Conservation (phyloP, 2,329 filamentous ascomycete species). For the Trichoderma asperellum region DNA sequence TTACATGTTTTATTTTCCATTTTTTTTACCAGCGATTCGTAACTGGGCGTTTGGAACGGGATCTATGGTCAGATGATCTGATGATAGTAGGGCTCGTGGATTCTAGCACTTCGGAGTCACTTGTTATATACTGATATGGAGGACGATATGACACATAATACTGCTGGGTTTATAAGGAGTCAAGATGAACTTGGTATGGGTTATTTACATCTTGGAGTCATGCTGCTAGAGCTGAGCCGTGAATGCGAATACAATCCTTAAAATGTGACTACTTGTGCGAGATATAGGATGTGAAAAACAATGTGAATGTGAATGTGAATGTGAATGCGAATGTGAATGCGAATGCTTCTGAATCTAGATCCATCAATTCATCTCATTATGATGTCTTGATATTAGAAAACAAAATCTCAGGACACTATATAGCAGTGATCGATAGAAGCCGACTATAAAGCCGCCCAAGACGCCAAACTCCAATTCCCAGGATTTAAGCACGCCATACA, state of each 20-base stretch:
- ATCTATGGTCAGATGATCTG: conserved; percentile 12
- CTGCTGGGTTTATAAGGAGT: conserved; percentile 4
- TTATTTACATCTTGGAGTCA: neutral
- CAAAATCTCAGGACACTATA: conserved; percentile 21
- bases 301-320: neutral
- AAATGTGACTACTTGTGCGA: neutral
- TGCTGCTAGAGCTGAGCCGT: neutral
- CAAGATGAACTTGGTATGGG: conserved; percentile 1
- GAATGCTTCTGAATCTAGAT: neutral
- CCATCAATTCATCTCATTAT: conserved; percentile 13
- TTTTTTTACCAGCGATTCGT: conserved; percentile 5
- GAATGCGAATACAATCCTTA: neutral
- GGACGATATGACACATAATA: conserved; percentile 20
- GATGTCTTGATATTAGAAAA: conserved; percentile 9
- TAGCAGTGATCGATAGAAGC: conserved; percentile 27
- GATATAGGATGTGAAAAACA: neutral
- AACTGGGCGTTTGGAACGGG: conserved; percentile 13
- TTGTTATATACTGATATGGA: conserved; percentile 3
- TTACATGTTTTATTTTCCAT: neutral
- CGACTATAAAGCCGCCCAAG: conserved; percentile 35
- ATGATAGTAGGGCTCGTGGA: conserved; percentile 12
- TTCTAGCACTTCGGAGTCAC: neutral
- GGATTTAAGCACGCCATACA: conserved; percentile 25
- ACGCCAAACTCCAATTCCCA: conserved; percentile 40
- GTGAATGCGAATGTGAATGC: too few relatives aligned